Evolutionary conservation across 495 filamentous ascomycete genomes (phyloP).

Genomic region (Echria macrotheca): DNA sequence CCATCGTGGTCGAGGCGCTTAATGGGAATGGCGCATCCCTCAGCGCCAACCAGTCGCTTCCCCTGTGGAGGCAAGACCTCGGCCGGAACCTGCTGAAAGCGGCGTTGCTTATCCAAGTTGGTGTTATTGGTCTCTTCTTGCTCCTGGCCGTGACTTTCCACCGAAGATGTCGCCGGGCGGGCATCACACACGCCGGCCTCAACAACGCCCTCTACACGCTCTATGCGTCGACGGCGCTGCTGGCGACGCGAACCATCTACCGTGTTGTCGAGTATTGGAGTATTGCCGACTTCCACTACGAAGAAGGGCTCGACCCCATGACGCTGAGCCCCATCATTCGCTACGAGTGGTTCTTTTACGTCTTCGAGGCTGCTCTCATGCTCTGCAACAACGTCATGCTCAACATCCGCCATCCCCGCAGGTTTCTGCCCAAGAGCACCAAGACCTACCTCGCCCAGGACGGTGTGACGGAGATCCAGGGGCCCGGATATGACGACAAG

Average conservation of each 20-base stretch:
- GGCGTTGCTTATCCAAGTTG: constrained; percentile 61
- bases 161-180: constrained; percentile 46
- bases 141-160: constrained; percentile 56
- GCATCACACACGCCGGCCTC: constrained; percentile 51
- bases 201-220: constrained; percentile 53
- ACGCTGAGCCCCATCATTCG: constrained; percentile 49
- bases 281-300: constrained; percentile 29
- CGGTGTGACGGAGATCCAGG: constrained; percentile 59
- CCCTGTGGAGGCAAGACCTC: constrained; percentile 38
- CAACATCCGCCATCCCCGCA: constrained; percentile 59
- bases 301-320: constrained; percentile 23
- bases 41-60: constrained; percentile 49
- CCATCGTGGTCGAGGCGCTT: constrained; percentile 56
- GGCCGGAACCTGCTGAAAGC: constrained; percentile 61
- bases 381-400: constrained; percentile 54
- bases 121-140: constrained; percentile 57
- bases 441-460: constrained; percentile 60
- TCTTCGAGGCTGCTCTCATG: constrained; percentile 66
- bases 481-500: constrained; percentile 56
- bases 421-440: constrained; percentile 54
- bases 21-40: constrained; percentile 64
- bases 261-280: constrained; percentile 61
- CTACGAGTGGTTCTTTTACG: constrained; percentile 68
- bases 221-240: constrained; percentile 56
- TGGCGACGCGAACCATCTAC: constrained; percentile 59